Base-by-base conservation (phyloP, 164 flowering plant species). In the Protea cynaroides region DNA sequence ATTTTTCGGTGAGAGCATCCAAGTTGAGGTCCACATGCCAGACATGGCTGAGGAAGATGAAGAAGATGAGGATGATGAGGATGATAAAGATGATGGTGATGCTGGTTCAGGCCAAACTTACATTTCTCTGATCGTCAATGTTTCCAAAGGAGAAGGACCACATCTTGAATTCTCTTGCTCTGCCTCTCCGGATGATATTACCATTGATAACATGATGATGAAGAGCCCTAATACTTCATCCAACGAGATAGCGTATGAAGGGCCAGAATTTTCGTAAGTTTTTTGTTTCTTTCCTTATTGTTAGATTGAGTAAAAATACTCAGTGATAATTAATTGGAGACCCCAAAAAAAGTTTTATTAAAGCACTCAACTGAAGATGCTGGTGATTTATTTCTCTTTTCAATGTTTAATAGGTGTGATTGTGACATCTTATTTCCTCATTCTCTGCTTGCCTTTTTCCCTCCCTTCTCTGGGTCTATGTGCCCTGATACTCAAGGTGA, bases 221-320 rank as follows among this genome's bases (percentile, higher is more conserved):
- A 68, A 68, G 59, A 21, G 34, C 4, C 56, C 62, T 18, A 44
- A 64, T n/a, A 61, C 14, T 61, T 56, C 78, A 50, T 34, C 68
- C 53, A 54, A 53, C 22, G 58, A 47, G 61, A 54, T 56, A 40
- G 49, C 69, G 8, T 75, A 75, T 25, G 67, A 75, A 38, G 78
- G 78, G 15, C 78, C 67, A 21, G 64, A 64, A 15, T 75, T 75
- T 62, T 51, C 53, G 77, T 70, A 57, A 71, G 77, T 71, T 61
- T 47, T 40, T 21, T 34, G 5, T 56, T 57, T 44, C 23, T 49
- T 47, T 29, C 4, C 10, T 34, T 23, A 49, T 25, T 43, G 23
- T 12, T 59, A 21, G 9, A 22, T 47, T 8, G 0, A 19, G n/a
- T 25, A 23, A 17, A 49, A 62, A 50, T 1, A n/a, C n/a, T n/a